Conservation (phyloP, 352 stramenopile species). For the Thraustochytrium sp. region DNA sequence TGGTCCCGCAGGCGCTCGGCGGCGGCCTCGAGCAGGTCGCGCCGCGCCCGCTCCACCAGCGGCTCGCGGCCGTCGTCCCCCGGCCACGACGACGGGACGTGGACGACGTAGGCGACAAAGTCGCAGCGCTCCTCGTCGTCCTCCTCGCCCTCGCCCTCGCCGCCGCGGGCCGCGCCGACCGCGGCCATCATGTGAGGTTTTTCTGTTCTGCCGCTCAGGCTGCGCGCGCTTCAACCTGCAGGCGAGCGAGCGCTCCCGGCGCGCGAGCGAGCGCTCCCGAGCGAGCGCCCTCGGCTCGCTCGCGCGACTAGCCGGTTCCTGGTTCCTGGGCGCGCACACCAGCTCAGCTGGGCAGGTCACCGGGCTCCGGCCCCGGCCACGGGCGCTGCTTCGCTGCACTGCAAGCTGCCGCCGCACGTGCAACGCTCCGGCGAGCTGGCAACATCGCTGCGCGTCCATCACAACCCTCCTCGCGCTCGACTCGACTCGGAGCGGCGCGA, state of each 20-base stretch:
- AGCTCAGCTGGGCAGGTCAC: not conserved
- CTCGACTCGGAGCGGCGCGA: too few relatives aligned
- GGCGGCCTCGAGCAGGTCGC: not conserved
- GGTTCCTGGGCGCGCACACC: not conserved
- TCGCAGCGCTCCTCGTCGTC: not conserved
- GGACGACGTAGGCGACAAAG: not conserved
- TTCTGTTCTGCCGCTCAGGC: too few relatives aligned
- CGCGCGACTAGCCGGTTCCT: not conserved
- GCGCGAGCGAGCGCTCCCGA: not conserved
- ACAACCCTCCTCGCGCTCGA: too few relatives aligned
- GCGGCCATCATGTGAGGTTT: too few relatives aligned
- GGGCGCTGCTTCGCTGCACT: too few relatives aligned
- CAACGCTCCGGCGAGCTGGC: too few relatives aligned
- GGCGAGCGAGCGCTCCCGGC: not conserved
- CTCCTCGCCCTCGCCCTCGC: too few relatives aligned
- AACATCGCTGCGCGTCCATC: too few relatives aligned
- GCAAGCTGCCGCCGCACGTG: too few relatives aligned
- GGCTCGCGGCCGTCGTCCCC: not conserved
- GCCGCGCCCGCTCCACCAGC: not conserved
- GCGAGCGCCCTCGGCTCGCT: not conserved
- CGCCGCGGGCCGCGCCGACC: too few relatives aligned
- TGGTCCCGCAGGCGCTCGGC: not conserved
- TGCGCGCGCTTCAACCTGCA: not conserved
- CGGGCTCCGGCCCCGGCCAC: not conserved
- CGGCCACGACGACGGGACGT: not conserved